Conservation (phyloP, 2,329 filamentous ascomycete species). For the Xylaria digitata region DNA sequence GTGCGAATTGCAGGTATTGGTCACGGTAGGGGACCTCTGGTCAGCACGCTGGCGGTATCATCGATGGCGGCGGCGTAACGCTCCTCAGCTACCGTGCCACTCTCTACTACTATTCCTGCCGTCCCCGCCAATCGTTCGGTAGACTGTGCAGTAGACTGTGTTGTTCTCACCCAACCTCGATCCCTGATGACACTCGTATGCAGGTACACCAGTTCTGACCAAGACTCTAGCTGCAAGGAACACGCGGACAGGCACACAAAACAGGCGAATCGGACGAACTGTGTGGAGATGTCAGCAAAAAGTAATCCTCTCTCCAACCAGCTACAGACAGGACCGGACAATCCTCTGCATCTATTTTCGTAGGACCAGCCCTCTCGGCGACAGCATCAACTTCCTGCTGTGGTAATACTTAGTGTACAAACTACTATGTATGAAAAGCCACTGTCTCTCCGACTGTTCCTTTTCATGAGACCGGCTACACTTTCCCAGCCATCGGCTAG, state of each 20-base stretch:
- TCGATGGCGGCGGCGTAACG: constrained; percentile 14
- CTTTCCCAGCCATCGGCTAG: constrained; percentile 9
- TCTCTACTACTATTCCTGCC: background rate
- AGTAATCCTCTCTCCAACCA: constrained; percentile 6
- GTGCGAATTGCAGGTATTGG: background rate
- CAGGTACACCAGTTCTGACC: constrained; percentile 30
- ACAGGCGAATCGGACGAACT: constrained; percentile 31
- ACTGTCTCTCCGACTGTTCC: constrained; percentile 3
- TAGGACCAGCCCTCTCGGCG: constrained; percentile 14
- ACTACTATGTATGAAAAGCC: constrained; percentile 7
- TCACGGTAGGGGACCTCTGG: constrained; percentile 5
- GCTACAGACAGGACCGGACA: background rate
- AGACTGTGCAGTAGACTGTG: background rate
- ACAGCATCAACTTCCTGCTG: constrained; percentile 7
- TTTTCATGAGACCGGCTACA: background rate
- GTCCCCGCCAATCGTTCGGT: constrained; percentile 21
- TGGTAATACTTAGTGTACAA: constrained; percentile 4
- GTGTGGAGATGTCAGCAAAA: constrained; percentile 32
- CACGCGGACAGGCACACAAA: constrained; percentile 25
- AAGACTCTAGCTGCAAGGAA: constrained; percentile 30
- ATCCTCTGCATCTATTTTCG: constrained; percentile 29
- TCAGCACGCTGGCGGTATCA: constrained; percentile 5
- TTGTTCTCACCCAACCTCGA: constrained; percentile 20
- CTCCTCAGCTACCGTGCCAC: constrained; percentile 1
- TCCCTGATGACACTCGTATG: constrained; percentile 26